These are phyloP conservation scores for Bothriochloa decipiens DNA, from an alignment of 176 grass and related monocot species.

Conservation along the genomic window DNA sequence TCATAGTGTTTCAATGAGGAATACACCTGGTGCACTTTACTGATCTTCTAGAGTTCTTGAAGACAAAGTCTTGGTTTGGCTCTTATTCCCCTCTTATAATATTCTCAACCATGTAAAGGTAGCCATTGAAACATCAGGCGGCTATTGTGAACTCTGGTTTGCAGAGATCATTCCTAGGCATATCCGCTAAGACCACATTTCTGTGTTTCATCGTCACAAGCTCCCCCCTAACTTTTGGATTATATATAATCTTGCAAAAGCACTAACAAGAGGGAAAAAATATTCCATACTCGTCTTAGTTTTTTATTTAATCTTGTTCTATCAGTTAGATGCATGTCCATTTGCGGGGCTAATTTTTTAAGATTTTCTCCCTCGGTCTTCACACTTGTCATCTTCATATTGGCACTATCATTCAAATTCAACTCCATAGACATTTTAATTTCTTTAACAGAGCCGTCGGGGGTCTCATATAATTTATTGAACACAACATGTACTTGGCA, in stretches of 20 bases:
- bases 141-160: neutral
- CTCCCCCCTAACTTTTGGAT: neutral
- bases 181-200: neutral
- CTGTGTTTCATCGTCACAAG: neutral
- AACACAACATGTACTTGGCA: neutral
- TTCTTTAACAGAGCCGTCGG: neutral
- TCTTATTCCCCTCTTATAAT: neutral
- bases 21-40: neutral
- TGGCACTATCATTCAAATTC: neutral
- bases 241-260: neutral
- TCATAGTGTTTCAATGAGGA: neutral
- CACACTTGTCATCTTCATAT: neutral
- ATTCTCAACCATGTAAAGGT: slow-evolving; percentile 12
- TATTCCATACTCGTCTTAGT: neutral
- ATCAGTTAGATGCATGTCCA: neutral
- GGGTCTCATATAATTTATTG: neutral
- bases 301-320: neutral
- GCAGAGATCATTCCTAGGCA: slow-evolving; percentile 19
- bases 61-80: neutral
- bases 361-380: neutral
- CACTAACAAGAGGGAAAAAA: neutral
- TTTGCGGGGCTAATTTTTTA: neutral
- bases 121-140: neutral
- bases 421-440: neutral
- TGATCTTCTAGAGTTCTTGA: neutral